These are phyloP conservation scores for Auriscalpium microsporum DNA, from an alignment of 768 basidiomycete species.

Conservation along the genomic window DNA sequence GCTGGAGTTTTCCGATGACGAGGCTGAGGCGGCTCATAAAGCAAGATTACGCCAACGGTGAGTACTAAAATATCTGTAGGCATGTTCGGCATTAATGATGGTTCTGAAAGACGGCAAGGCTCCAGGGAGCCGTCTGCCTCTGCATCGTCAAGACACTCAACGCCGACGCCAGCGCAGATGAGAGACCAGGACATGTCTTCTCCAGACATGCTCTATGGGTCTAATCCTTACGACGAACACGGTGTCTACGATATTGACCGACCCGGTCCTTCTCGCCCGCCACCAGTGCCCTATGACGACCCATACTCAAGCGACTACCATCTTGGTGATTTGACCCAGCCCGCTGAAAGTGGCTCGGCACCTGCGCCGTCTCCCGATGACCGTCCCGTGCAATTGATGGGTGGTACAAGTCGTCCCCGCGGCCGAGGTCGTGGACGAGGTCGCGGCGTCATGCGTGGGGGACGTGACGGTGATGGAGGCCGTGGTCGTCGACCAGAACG, in stretches of 20 bases:
- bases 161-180: conserved; percentile 45
- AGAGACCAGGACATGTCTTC: conserved; percentile 44
- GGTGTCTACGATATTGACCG: conserved; percentile 54
- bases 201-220: conserved; percentile 36
- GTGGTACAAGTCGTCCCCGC: conserved; percentile 22
- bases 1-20: conserved; percentile 92
- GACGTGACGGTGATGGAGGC: conserved; percentile 19
- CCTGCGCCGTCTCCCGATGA: not conserved
- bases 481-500: conserved; percentile 14
- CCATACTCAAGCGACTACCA: conserved; percentile 43
- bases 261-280: conserved; percentile 49
- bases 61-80: conserved; percentile 13
- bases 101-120: conserved; percentile 38
- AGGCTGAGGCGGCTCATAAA: conserved; percentile 73
- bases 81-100: not conserved
- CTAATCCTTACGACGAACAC: conserved; percentile 58
- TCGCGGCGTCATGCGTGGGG: conserved; percentile 20
- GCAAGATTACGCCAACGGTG: conserved; percentile 53
- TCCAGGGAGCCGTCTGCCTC: conserved; percentile 39
- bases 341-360: not conserved
- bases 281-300: conserved; percentile 72
- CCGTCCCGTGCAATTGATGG: not conserved
- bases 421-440: conserved; percentile 25
- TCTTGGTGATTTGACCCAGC: conserved; percentile 2
- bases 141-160: conserved; percentile 45